Base-by-base conservation (phyloP, 352 stramenopile genomes). In the Phytophthora brassicae region DNA sequence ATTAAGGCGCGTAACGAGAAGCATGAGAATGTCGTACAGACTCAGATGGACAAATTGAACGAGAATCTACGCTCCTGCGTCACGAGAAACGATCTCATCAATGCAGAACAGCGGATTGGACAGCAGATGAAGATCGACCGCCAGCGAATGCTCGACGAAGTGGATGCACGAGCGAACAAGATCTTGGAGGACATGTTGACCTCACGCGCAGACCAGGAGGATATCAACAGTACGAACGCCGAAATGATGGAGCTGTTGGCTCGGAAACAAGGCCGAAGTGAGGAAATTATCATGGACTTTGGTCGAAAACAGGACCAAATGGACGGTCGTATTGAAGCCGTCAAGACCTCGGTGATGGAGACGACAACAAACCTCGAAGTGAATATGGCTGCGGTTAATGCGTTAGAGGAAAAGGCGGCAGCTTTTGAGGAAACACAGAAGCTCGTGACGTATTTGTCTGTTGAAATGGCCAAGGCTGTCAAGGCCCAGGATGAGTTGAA, bases 31-130 rank as follows among this genome's bases (percentile, higher is more conserved):
- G 65, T 84, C 3, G 72, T 94, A 45, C 85, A 94, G 54, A 64
- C 71, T 5, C 79, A 92, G 54, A 70, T 94, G 51, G 83, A 92
- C 29, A 92, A 89, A 50, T 72, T 94, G 22, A 92, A 90, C 50
- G 84, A 94, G 23, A 79, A 63, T 17, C 64, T 94, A 35, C 81
- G 81, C 3, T 60, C 79, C 2, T 92, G 84, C 31, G 79, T 90
- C n/a, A 92, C 83, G 9, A 58, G 83, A 19, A 92, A 92, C 61
- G 84, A 92, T 42, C 57, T 94, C 16, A 92, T 92, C 41, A 76
- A 76, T 22, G 69, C 77, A 1, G 85, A 94, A 60, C 84, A 92
- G 60, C 70, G 77, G 11, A 90, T 90, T 36, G 74, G 77, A 0
- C 77, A 88, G 59, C 83, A 92, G 26, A 88, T 90, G 79, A 89